These are phyloP conservation scores for Epichloe baconii DNA, from an alignment of 2,329 filamentous ascomycete species.

Conservation along the genomic window DNA sequence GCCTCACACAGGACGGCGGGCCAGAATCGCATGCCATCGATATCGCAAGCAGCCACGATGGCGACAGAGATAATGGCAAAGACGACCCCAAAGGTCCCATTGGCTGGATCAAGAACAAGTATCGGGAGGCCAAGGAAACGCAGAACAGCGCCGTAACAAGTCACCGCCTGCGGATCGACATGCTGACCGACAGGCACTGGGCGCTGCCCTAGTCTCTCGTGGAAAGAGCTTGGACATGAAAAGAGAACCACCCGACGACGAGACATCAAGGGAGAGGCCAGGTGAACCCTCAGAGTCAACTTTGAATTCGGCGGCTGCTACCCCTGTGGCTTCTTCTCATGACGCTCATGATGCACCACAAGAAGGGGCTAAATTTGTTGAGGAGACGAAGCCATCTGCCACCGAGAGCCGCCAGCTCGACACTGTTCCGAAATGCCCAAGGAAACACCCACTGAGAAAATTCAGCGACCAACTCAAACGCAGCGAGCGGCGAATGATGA, in stretches of 20 bases:
- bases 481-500: neutral
- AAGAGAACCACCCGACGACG: slow-evolving; percentile 19
- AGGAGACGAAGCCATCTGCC: neutral
- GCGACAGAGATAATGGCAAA: slow-evolving; percentile 24
- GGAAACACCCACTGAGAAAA: neutral
- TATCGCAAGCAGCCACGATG: slow-evolving; percentile 25
- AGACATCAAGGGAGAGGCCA: slow-evolving; percentile 4
- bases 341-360: neutral
- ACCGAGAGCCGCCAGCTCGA: neutral
- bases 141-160: slow-evolving; percentile 41
- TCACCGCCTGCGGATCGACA: slow-evolving; percentile 32
- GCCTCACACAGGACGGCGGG: slow-evolving; percentile 36
- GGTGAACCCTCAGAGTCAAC: neutral
- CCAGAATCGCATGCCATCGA: slow-evolving; percentile 29
- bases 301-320: neutral
- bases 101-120: slow-evolving; percentile 47
- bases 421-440: neutral
- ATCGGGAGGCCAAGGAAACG: slow-evolving; percentile 46
- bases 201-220: slow-evolving; percentile 21
- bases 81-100: slow-evolving; percentile 40
- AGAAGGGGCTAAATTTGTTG: neutral
- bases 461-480: no score
- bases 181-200: slow-evolving; percentile 16
- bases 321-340: neutral
- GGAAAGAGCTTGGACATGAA: slow-evolving; percentile 37